A percentile compares a stretch with the other conserved stretches of the same genome.
Conservation (phyloP, 2,329 filamentous ascomycete species). For the Penicillium sp. region DNA sequence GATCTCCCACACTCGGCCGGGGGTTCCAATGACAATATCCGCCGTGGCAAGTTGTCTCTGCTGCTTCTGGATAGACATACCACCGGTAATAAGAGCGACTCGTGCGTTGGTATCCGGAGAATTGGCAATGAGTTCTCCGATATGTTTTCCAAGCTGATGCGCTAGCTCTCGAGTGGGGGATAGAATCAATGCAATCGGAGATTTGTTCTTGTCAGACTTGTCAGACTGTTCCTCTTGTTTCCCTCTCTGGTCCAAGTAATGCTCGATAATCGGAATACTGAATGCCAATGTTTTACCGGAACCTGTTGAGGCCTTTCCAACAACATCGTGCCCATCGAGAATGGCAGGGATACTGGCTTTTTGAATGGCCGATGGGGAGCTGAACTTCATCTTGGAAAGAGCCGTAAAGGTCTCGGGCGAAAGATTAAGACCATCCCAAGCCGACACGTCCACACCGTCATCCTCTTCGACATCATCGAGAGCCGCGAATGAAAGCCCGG, state of each 20-base stretch:
- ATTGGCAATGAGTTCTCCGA: constrained; percentile 68
- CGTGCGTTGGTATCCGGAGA: constrained; percentile 59
- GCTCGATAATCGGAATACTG: constrained; percentile 86
- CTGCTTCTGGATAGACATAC: constrained; percentile 91
- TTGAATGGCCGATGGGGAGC: constrained; percentile 80
- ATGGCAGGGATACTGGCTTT: constrained; percentile 75
- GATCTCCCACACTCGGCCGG: constrained; percentile 91
- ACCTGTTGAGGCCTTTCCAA: constrained; percentile 93
- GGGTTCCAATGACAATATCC: constrained; percentile 90
- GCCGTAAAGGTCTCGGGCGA: constrained; percentile 69
- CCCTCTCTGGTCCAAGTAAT: constrained; percentile 60
- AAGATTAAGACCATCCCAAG: constrained; percentile 72
- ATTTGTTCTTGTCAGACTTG: constrained; percentile 32
- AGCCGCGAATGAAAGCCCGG: constrained; percentile 37
- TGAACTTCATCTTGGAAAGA: constrained; percentile 75
- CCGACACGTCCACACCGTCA: constrained; percentile 67
- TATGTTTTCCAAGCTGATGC: constrained; percentile 82
- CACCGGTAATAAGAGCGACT: constrained; percentile 87
- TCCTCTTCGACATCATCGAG: constrained; percentile 48
- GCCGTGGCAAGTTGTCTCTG: constrained; percentile 77
- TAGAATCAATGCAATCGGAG: constrained; percentile 73
- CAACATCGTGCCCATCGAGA: constrained; percentile 78
- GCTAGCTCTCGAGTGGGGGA: constrained; percentile 92
- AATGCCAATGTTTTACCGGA: constrained; percentile 97
- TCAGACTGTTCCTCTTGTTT: constrained; percentile 40